Evolutionary conservation across 2,329 filamentous ascomycete species (phyloP).

Genomic region (Tolypocladium sp.): DNA sequence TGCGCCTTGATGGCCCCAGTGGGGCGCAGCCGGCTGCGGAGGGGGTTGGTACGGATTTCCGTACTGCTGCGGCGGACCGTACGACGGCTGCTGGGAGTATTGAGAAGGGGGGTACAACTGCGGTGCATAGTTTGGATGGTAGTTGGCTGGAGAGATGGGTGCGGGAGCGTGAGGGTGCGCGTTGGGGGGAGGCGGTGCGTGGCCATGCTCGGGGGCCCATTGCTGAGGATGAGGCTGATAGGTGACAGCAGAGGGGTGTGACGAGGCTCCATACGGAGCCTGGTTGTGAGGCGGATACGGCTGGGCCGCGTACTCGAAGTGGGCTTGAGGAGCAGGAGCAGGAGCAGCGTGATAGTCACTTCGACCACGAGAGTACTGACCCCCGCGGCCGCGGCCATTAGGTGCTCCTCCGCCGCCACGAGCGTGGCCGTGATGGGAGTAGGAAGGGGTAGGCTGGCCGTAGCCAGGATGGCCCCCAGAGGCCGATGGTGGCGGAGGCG

Average conservation of each 20-base stretch:
- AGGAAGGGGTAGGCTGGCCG: conserved; percentile 26
- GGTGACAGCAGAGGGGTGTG: conserved; percentile 22
- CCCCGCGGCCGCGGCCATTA: conserved; percentile 28
- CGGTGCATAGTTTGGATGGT: conserved; percentile 50
- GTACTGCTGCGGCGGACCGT: conserved; percentile 30
- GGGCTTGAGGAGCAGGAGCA: conserved; percentile 21
- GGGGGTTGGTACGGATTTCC: conserved; percentile 24
- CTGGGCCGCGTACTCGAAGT: conserved; percentile 36
- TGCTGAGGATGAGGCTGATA: conserved; percentile 31
- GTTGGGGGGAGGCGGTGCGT: conserved; percentile 24
- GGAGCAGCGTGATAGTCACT: conserved; percentile 31
- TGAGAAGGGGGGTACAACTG: conserved; percentile 39
- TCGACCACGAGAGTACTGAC: conserved; percentile 26
- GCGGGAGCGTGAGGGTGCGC: conserved; percentile 35
- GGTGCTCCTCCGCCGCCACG: conserved; percentile 29
- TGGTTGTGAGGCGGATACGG: conserved; percentile 22
- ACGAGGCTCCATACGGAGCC: conserved; percentile 18
- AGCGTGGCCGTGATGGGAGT: conserved; percentile 25
- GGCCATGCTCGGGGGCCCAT: conserved; percentile 29
- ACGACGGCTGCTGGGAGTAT: conserved; percentile 34
- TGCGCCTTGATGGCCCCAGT: conserved; percentile 17
- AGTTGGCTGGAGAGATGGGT: conserved; percentile 43
- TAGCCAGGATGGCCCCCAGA: conserved; percentile 26
- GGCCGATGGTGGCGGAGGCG: conserved; percentile 34
- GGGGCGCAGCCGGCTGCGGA: conserved; percentile 11